phyloP scores from a whole-genome alignment of 208 protist species.

The Vickermania spadyakhi region DNA sequence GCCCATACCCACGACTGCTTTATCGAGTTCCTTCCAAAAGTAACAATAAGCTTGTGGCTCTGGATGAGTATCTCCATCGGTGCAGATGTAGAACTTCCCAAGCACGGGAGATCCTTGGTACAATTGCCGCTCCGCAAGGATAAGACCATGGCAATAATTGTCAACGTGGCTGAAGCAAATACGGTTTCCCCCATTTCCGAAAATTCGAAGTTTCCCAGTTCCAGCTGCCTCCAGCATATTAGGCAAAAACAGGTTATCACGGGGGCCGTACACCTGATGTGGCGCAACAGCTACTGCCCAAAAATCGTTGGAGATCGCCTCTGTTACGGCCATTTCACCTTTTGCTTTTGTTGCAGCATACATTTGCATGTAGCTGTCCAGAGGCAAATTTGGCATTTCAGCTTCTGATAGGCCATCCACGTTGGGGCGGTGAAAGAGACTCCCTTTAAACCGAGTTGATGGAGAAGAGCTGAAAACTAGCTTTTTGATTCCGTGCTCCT shows the following conservation, averaged over 20 bases:
- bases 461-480: constrained; percentile 92
- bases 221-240: constrained; percentile 92
- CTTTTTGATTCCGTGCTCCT: constrained; percentile 82
- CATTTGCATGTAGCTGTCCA: constrained; percentile 88
- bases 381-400: constrained; percentile 81
- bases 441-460: constrained; percentile 89
- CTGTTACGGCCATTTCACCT: constrained; percentile 84
- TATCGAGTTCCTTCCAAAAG: constrained; percentile 91
- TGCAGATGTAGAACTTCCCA: constrained; percentile 95
- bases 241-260: constrained; percentile 93
- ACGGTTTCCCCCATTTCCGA: constrained; percentile 87
- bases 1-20: constrained; percentile 83
- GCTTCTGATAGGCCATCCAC: constrained; percentile 89
- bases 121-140: constrained; percentile 86
- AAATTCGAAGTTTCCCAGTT: constrained; percentile 90
- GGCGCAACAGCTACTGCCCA: constrained; percentile 88
- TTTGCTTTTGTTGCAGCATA: constrained; percentile 92
- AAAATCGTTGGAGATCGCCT: constrained; percentile 72
- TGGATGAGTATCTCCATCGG: constrained; percentile 89
- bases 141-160: constrained; percentile 93
- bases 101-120: constrained; percentile 85
- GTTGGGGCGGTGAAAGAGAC: constrained; percentile 81
- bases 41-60: constrained; percentile 82
- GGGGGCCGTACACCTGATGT: constrained; percentile 93
- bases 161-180: constrained; percentile 95